A percentile compares a stretch with the other conserved stretches of the same genome.
Conservation (phyloP, 2,329 filamentous ascomycete species). For the Pseudogymnoascus sp. region DNA sequence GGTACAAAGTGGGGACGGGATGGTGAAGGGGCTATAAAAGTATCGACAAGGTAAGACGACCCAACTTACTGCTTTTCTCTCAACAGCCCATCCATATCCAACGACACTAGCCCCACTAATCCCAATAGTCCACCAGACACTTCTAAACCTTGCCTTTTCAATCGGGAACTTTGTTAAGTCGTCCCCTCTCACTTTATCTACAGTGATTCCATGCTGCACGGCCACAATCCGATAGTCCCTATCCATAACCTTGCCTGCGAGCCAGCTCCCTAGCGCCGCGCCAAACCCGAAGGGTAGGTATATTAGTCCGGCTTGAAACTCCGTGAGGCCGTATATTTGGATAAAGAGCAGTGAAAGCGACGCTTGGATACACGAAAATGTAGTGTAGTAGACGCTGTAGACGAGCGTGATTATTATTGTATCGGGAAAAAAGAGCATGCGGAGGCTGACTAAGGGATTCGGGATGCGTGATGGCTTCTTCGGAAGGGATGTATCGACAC, state of each 20-base stretch:
- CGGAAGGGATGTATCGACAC: neutral
- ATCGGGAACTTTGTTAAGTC: constrained; percentile 33
- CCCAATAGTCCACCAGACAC: constrained; percentile 13
- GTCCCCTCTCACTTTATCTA: constrained; percentile 39
- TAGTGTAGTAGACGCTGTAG: constrained; percentile 38
- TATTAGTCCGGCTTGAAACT: constrained; percentile 21
- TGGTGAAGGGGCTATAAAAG: constrained; percentile 15
- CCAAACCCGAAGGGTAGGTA: constrained; percentile 18
- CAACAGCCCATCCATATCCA: constrained; percentile 11
- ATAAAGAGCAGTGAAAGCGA: constrained; percentile 39
- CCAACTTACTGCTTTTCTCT: constrained; percentile 13
- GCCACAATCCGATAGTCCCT: constrained; percentile 47
- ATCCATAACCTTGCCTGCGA: constrained; percentile 37
- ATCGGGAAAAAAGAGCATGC: constrained; percentile 32
- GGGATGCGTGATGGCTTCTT: constrained; percentile 26
- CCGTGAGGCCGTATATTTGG: constrained; percentile 37
- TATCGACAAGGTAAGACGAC: too few relatives aligned
- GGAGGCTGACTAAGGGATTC: constrained; percentile 33
- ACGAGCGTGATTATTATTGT: constrained; percentile 32
- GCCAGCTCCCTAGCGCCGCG: neutral
- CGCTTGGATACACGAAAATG: constrained; percentile 40
- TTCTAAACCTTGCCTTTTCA: constrained; percentile 12
- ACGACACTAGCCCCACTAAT: neutral
- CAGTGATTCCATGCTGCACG: constrained; percentile 33
- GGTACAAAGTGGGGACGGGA: neutral